Conservation (phyloP, 1,284 basidiomycete genomes). For the Cryptococcus hybrid region DNA sequence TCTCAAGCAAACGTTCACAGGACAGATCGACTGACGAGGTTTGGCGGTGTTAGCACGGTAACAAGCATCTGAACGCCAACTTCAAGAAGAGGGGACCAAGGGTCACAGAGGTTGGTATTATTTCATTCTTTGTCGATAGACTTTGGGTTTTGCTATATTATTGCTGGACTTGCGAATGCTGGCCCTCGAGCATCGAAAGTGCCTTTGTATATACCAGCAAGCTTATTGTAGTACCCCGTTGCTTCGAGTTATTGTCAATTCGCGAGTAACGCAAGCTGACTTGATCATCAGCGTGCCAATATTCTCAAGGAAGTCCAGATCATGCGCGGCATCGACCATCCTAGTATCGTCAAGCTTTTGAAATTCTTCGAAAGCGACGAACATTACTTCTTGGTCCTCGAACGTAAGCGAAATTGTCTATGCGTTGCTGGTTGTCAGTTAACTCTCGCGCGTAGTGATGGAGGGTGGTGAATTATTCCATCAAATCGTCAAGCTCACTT, state of each 20-base stretch:
- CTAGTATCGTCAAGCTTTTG: constrained; percentile 82
- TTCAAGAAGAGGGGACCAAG: constrained; percentile 85
- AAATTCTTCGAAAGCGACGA: constrained; percentile 90
- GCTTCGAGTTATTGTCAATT: background rate
- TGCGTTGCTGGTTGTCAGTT: background rate
- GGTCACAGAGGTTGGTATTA: constrained; percentile 80
- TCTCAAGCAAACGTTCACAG: background rate
- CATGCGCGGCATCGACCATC: constrained; percentile 92
- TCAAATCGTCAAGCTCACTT: constrained; percentile 99
- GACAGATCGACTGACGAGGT: constrained; percentile 2
- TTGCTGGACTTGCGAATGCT: constrained; percentile 18
- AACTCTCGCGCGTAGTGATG: constrained; percentile 62
- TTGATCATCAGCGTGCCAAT: constrained; percentile 75
- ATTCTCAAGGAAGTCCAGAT: constrained; percentile 99
- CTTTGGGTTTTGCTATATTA: too few relatives aligned
- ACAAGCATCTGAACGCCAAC: constrained; percentile 85
- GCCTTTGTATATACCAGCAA: constrained; percentile 1
- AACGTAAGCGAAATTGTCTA: constrained; percentile 59
- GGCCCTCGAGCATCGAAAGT: constrained; percentile 27
- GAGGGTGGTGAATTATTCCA: constrained; percentile 98
- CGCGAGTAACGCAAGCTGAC: background rate
- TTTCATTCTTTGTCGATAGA: constrained; percentile 1
- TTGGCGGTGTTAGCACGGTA: constrained; percentile 63
- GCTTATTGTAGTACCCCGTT: background rate
- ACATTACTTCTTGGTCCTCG: constrained; percentile 91